Evolutionary conservation across 768 basidiomycete species (phyloP), one percentile per base, ranked within the genome.

Genomic region (Rhodocollybia butyracea): DNA sequence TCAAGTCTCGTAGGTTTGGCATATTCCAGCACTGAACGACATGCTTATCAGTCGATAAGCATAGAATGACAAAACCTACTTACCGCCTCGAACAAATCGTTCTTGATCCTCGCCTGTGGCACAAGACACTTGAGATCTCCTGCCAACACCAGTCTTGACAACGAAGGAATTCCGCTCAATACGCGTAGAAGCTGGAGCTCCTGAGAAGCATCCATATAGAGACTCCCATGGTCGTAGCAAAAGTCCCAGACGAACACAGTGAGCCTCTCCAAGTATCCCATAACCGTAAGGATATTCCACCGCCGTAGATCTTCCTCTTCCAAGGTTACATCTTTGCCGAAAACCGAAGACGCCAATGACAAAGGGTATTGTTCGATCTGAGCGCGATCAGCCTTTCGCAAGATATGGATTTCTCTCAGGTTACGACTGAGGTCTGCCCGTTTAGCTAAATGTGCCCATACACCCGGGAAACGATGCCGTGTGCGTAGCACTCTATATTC

Each of bases 361-460:
- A 60, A 65, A 21, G 79, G 79, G 52, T 69, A 71, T n/a, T 69
- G 73, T 65, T 80, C 76, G 34, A 74, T 65, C 7, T 70, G 61
- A 17, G 64, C 60, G 57, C 70, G 66, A 59, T 76, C 74, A 19
- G 60, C 48, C 31, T 67, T 70, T 41, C 76, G 70, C 64, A 69
- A 74, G 46, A 82, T n/a, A 50, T 77, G 72, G 12, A 82, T 72
- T 54, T 76, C 74, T 7, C 75, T 72, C 41, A 82, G 69, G 56
- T 76, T 76, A 39, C 77, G 69, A 40, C 78, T 67, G 5, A 81
- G 70, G 62, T 80, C 79, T n/a, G 73, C 66, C 24, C 79, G 73
- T 45, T 68, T 67, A 17, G 78, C 76, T n/a, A 82, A 73, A 60
- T 81, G 79, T 0, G 74, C 75, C 78, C 79, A 82, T 60, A 81